Evolutionary conservation across 1,139 yeast species (phyloP), one percentile per base, ranked within the genome.

Genomic region (Taphrina deformans): DNA sequence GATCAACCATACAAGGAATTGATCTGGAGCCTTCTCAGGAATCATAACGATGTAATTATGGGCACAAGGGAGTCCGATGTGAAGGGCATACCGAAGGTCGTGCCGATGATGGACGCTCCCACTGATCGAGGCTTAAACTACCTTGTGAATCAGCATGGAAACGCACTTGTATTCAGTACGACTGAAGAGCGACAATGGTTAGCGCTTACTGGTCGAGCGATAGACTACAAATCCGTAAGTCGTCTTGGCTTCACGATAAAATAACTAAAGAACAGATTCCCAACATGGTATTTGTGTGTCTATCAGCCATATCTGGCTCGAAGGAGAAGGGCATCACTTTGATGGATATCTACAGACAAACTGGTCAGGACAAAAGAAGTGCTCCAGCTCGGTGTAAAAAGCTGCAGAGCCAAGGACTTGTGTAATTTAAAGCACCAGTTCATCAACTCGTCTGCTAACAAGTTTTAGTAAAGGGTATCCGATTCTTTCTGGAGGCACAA

Each of bases 281-380:
- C 16, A 14, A 21, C 16, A n/a, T 41, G 50, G 50, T 18, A n/a
- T 59, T 50, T 23, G 48, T 44, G 14, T 40, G 55, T 23, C 31
- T 59, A 12, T 59, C 63, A 10, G 48, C 55, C 18, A 40, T 59
- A 10, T 59, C 63, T 1, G 24, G 51, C 27, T 26, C 26, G 9
- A 27, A 53, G 18, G 50, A 31, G 51, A 27, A 26, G 27, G 63
- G 63, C 40, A 29, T 59, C n/a, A 18, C 41, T 9, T 33, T 35
- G 56, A 12, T 29, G 21, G 63, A 48, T 10, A 35, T 59, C 40
- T 48, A 27, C 38, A 48, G 23, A 24, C 14, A 31, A 40, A 38
- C 63, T 7, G 56, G 56, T 7, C 63, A 59, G 41, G 63, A 59
- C 41, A 48, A 48, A 50, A 51, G 63, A n/a, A 59, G 63, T 41